These are phyloP conservation scores for Acanthamoeba lugdunensis DNA, from an alignment of 208 protist genomes.

Conservation along the genomic window DNA sequence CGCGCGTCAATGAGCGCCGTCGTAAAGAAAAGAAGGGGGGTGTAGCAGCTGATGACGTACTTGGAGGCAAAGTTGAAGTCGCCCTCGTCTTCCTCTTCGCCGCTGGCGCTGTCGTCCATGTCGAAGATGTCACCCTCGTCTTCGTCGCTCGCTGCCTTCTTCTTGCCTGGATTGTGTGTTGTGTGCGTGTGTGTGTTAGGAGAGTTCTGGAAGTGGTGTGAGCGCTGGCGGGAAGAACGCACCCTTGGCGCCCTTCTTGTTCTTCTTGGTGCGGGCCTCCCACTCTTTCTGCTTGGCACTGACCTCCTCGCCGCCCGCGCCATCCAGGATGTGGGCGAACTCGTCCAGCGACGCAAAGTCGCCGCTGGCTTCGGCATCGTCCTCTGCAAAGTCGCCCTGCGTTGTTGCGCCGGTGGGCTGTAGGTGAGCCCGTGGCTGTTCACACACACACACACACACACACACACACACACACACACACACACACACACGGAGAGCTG, in stretches of 20 bases:
- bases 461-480: background rate
- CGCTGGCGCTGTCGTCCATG: conserved; percentile 32
- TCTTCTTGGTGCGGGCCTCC: conserved; percentile 51
- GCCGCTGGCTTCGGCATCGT: background rate
- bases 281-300: conserved; percentile 48
- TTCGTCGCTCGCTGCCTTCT: background rate
- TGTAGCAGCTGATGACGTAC: background rate
- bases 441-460: background rate
- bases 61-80: conserved; percentile 70
- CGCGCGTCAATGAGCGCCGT: background rate
- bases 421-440: background rate
- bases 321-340: conserved; percentile 48
- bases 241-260: conserved; percentile 1
- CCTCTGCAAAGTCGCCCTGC: conserved; percentile 39
- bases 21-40: no score
- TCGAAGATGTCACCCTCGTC: conserved; percentile 42
- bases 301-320: conserved; percentile 25
- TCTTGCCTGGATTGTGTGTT: background rate
- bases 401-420: no score
- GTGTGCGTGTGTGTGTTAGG: background rate
- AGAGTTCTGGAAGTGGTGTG: no score
- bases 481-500: background rate
- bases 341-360: conserved; percentile 66
- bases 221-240: no score
- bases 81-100: conserved; percentile 57